phyloP scores from a whole-genome alignment of 179 eudicot genomes.

The Vitellaria paradoxa region DNA sequence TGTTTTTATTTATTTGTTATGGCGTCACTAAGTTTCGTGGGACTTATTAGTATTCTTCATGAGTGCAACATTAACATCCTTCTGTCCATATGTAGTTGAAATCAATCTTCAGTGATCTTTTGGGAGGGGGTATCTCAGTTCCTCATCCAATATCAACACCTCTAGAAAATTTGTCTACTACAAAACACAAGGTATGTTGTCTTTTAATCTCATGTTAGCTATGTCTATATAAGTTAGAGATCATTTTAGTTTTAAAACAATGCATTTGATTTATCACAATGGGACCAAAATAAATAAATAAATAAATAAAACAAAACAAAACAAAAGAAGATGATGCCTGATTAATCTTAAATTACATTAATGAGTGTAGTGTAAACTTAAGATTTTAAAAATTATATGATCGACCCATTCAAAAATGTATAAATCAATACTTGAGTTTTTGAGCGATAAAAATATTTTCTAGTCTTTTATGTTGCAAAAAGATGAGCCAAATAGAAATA shows the following conservation, averaged over 20 bases:
- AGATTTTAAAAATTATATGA: not conserved
- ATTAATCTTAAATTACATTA: not conserved
- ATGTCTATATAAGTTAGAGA: not conserved
- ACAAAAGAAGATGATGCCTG: not conserved
- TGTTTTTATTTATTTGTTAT: no score
- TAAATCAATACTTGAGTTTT: not conserved
- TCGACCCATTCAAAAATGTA: not conserved
- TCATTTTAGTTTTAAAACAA: not conserved
- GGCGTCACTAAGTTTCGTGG: no score
- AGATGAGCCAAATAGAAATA: no score
- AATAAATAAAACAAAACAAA: not conserved
- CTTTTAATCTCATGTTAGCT: not conserved
- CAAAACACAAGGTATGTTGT: conserved; percentile 34
- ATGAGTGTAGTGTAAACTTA: not conserved
- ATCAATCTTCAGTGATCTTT: conserved; percentile 25
- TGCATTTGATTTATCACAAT: not conserved
- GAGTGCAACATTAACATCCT: not conserved
- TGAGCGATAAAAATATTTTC: no score
- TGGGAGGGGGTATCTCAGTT: conserved; percentile 29
- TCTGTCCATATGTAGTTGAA: conserved; percentile 29
- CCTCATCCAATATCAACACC: conserved; percentile 30
- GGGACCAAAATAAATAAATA: no score
- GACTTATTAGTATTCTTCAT: not conserved
- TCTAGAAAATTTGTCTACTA: conserved; percentile 27
- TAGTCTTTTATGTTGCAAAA: no score